phyloP scores from a whole-genome alignment of 257 asterid genomes.

The Lycium ferocissimum region DNA sequence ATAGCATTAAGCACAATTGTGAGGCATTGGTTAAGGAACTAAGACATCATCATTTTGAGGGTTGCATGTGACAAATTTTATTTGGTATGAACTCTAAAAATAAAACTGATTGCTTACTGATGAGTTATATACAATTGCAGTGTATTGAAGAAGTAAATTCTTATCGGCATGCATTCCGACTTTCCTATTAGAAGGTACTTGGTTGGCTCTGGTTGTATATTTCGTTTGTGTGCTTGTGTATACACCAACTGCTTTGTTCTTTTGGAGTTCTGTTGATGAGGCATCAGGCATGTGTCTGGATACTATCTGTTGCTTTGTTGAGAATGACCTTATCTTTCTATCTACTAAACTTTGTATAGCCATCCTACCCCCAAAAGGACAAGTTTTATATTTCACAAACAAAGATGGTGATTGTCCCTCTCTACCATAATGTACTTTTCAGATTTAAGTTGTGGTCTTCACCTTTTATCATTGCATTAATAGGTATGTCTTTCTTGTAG shows the following conservation, averaged over 20 bases:
- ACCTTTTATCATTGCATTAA: not conserved
- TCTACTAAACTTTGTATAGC: not conserved
- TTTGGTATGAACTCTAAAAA: not conserved
- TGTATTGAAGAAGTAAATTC: slow-evolving; percentile 46
- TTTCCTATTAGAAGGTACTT: not conserved
- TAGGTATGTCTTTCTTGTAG: not conserved
- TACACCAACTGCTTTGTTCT: not conserved
- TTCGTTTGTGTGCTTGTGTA: not conserved
- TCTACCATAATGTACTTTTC: not conserved
- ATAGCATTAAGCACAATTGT: not conserved
- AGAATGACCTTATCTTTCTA: not conserved
- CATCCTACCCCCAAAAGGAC: not conserved
- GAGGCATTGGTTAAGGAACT: not conserved
- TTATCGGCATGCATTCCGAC: not conserved
- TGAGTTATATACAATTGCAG: slow-evolving; percentile 34
- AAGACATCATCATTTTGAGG: not conserved
- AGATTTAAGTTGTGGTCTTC: not conserved
- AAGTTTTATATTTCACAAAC: not conserved
- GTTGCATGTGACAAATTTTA: not conserved
- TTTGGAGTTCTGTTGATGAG: not conserved
- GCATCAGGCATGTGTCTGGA: not conserved
- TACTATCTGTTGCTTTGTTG: not conserved
- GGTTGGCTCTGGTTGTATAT: not conserved
- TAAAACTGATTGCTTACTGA: not conserved
- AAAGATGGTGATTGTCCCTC: not conserved